Percentiles rank a stretch among this genome's conserved stretches.
These are phyloP conservation scores for Penicillium roqueforti DNA, from an alignment of 495 filamentous ascomycete genomes.

Conservation along the genomic window DNA sequence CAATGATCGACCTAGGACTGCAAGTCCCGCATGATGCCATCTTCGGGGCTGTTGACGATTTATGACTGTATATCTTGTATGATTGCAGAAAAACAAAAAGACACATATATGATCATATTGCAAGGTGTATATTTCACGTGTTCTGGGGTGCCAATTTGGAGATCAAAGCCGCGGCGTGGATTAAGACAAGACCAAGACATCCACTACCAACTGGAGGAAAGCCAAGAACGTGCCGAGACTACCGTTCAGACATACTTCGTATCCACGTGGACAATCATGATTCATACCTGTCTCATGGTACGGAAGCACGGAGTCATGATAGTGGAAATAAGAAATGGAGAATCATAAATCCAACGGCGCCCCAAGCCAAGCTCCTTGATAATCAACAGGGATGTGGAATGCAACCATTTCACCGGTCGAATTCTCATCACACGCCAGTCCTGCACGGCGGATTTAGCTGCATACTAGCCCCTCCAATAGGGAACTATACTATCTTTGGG, in stretches of 20 bases:
- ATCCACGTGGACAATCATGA: background rate
- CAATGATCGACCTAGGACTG: background rate
- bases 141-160: background rate
- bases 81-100: constrained; percentile 16
- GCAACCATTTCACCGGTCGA: constrained; percentile 13
- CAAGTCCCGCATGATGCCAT: constrained; percentile 5
- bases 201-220: background rate
- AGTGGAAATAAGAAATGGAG: background rate
- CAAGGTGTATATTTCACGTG: background rate
- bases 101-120: background rate
- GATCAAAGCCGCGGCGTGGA: background rate
- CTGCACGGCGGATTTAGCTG: background rate
- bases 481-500: background rate
- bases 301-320: no score
- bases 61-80: constrained; percentile 19
- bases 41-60: constrained; percentile 22
- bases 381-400: constrained; percentile 14
- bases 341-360: background rate
- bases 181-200: background rate
- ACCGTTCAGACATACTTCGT: background rate
- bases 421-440: constrained; percentile 12
- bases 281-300: background rate
- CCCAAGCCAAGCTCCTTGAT: background rate
- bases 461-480: background rate
- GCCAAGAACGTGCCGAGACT: background rate